phyloP scores from a whole-genome alignment of 768 basidiomycete species.

The Pisolithus orientalis region DNA sequence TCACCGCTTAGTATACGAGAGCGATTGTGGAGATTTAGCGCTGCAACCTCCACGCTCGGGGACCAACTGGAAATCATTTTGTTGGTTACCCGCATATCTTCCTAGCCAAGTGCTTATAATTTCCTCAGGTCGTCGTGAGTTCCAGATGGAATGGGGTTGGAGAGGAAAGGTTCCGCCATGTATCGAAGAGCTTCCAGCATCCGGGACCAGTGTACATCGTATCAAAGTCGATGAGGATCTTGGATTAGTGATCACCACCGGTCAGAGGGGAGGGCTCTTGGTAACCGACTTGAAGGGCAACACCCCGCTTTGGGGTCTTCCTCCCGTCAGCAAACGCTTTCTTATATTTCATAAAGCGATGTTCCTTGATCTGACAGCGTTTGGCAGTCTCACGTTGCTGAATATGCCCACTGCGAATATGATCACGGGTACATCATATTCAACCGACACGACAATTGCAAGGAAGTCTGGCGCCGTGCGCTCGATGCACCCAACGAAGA shows the following conservation, averaged over 20 bases:
- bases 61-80: constrained; percentile 55
- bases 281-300: constrained; percentile 52
- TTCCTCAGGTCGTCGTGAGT: constrained; percentile 39
- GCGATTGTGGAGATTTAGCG: constrained; percentile 21
- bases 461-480: constrained; percentile 66
- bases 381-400: constrained; percentile 8
- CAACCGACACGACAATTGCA: constrained; percentile 47
- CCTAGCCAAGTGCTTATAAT: constrained; percentile 7
- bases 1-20: constrained; percentile 39
- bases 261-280: constrained; percentile 44
- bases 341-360: not conserved
- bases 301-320: constrained; percentile 56
- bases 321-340: constrained; percentile 33
- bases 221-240: constrained; percentile 69
- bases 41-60: constrained; percentile 29
- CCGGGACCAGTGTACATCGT: constrained; percentile 49
- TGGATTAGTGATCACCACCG: constrained; percentile 56
- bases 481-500: constrained; percentile 25
- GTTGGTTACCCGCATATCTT: constrained; percentile 29
- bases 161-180: constrained; percentile 40
- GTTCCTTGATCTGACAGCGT: not conserved
- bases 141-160: constrained; percentile 48
- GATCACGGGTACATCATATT: constrained; percentile 65
- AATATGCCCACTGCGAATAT: constrained; percentile 68
- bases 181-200: constrained; percentile 27